These are phyloP conservation scores for Lactarius sanguifluus DNA, from an alignment of 768 basidiomycete species.

Conservation along the genomic window DNA sequence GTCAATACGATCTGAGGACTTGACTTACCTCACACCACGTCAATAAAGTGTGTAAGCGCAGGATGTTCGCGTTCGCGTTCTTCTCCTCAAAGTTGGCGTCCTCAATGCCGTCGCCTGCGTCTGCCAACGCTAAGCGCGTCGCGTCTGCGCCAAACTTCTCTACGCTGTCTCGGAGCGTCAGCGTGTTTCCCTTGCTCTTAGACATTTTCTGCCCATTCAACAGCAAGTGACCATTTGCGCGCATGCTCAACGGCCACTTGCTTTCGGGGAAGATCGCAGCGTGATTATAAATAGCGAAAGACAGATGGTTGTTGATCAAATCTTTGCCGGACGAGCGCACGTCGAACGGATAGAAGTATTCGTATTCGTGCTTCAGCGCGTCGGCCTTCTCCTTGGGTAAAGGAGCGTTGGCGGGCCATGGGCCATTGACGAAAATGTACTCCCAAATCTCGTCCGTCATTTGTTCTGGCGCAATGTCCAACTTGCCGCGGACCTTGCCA, in stretches of 20 bases:
- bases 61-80: constrained; percentile 94
- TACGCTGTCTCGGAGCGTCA: constrained; percentile 86
- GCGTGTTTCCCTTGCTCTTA: constrained; percentile 93
- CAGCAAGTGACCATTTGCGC: constrained; percentile 95
- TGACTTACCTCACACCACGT: constrained; percentile 82
- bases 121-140: constrained; percentile 86
- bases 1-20: constrained; percentile 12
- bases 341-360: constrained; percentile 98
- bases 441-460: constrained; percentile 99
- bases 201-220: constrained; percentile 99
- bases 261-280: constrained; percentile 89
- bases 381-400: constrained; percentile 77
- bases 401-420: constrained; percentile 67
- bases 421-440: constrained; percentile 78
- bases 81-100: constrained; percentile 99
- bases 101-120: constrained; percentile 96
- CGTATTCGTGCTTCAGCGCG: constrained; percentile 83
- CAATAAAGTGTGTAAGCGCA: constrained; percentile 87
- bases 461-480: constrained; percentile 84
- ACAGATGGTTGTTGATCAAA: constrained; percentile 91
- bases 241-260: constrained; percentile 89
- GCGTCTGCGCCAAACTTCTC: constrained; percentile 98
- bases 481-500: constrained; percentile 74
- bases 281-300: constrained; percentile 93
- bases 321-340: constrained; percentile 98